phyloP scores from a whole-genome alignment of 768 basidiomycete genomes.

The Paxillus involutus region DNA sequence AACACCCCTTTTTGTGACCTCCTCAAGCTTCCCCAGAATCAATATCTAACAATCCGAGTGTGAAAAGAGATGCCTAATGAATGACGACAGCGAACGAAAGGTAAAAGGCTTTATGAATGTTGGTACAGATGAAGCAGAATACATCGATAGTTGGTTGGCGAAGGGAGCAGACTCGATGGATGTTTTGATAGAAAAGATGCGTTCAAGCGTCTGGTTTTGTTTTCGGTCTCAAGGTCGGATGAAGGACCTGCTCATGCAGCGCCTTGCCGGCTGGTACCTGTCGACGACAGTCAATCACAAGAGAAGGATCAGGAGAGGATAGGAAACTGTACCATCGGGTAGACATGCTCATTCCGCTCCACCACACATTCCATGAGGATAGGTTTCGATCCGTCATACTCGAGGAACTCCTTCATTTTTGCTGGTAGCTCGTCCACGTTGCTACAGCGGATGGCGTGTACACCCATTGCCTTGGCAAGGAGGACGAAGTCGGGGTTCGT shows the following conservation, averaged over 20 bases:
- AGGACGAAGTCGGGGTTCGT: conserved; percentile 92
- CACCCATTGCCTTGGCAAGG: conserved; percentile 88
- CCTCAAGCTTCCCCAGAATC: neutral
- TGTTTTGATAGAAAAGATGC: neutral
- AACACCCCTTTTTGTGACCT: conserved; percentile 24
- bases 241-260: conserved; percentile 86
- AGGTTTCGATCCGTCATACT: conserved; percentile 85
- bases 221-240: conserved; percentile 48
- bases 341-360: conserved; percentile 82
- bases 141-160: conserved; percentile 10
- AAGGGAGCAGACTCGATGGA: neutral
- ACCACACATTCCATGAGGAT: conserved; percentile 91
- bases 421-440: conserved; percentile 74
- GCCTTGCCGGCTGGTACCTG: conserved; percentile 93
- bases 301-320: neutral
- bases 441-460: conserved; percentile 83
- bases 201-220: conserved; percentile 24
- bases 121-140: conserved; percentile 28
- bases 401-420: conserved; percentile 99
- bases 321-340: conserved; percentile 70
- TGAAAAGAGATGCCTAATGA: neutral
- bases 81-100: neutral
- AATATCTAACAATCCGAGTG: no score
- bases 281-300: conserved; percentile 2
- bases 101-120: conserved; percentile 8